Conservation (phyloP, 202 grass and related monocot species). For the Tripidium arundinaceum region DNA sequence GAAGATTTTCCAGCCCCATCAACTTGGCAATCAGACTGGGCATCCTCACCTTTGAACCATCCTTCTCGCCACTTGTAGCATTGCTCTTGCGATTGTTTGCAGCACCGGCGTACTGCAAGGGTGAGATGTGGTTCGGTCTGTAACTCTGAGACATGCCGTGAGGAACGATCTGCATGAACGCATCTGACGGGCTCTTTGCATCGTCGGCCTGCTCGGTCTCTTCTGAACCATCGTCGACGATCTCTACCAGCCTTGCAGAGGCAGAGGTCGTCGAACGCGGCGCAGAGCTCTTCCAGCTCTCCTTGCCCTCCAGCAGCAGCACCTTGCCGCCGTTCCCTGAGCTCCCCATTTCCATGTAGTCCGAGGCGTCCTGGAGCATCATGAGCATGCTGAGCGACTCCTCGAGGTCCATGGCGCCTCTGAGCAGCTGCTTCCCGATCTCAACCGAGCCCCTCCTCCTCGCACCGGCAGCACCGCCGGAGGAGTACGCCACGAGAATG, state of each 20-base stretch:
- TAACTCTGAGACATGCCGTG: constrained; percentile 30
- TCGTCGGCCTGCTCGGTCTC: constrained; percentile 1
- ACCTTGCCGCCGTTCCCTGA: constrained; percentile 49
- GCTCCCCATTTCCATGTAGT: constrained; percentile 60
- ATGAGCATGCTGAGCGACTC: constrained; percentile 83
- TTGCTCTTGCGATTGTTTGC: constrained; percentile 9
- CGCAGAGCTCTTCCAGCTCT: constrained; percentile 47
- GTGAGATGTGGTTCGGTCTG: not conserved
- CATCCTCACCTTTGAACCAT: constrained; percentile 59
- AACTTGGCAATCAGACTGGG: constrained; percentile 81
- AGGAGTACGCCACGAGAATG: constrained; percentile 56
- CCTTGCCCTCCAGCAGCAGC: constrained; percentile 62
- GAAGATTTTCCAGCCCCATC: constrained; percentile 89
- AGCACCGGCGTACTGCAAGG: not conserved
- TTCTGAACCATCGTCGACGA: constrained; percentile 39
- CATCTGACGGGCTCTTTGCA: constrained; percentile 22
- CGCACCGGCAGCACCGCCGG: constrained; percentile 24
- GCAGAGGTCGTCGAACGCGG: constrained; percentile 5
- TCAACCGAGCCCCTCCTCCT: constrained; percentile 36
- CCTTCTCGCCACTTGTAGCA: constrained; percentile 21
- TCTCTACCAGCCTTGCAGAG: constrained; percentile 43
- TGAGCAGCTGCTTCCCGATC: constrained; percentile 42
- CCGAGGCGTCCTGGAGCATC: constrained; percentile 84
- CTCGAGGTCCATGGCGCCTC: constrained; percentile 80
- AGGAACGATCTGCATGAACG: constrained; percentile 44